These are phyloP conservation scores for Rhododendron simsii DNA, from an alignment of 148 eudicot species.

Conservation along the genomic window DNA sequence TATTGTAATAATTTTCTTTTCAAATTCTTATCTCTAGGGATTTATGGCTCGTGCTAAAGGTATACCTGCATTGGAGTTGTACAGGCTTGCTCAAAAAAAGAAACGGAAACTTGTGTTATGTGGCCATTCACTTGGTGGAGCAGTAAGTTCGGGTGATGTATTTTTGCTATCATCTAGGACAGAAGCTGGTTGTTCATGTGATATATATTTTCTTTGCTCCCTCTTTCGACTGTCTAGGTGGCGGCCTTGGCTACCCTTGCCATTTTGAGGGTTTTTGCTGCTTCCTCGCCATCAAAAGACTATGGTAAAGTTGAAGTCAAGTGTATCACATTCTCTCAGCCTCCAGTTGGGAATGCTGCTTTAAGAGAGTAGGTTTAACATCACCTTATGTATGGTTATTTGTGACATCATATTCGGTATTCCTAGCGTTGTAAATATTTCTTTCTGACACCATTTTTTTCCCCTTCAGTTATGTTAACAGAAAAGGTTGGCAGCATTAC, in stretches of 20 bases:
- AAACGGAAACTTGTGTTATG: constrained; percentile 88
- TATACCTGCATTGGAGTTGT: constrained; percentile 92
- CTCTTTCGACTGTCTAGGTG: constrained; percentile 47
- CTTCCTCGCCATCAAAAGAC: constrained; percentile 57
- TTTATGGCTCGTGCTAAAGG: constrained; percentile 99
- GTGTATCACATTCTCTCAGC: constrained; percentile 99
- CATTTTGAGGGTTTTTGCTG: constrained; percentile 83
- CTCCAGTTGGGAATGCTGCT: constrained; percentile 98
- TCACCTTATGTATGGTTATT: background rate
- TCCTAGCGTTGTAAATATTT: background rate
- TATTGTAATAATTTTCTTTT: background rate
- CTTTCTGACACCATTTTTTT: background rate
- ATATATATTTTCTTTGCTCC: background rate
- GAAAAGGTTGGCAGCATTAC: constrained; percentile 93
- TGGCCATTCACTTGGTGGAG: constrained; percentile 99
- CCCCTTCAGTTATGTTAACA: constrained; percentile 68
- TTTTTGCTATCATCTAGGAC: constrained; percentile 8
- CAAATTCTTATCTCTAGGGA: constrained; percentile 48
- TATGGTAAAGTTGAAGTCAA: constrained; percentile 75
- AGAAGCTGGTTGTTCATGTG: constrained; percentile 6
- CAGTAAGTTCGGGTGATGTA: constrained; percentile 51
- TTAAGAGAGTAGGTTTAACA: constrained; percentile 71
- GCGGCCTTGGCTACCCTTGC: constrained; percentile 98
- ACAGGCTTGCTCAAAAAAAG: constrained; percentile 95
- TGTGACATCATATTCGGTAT: background rate